A percentile compares a stretch with the other conserved stretches of the same genome.
phyloP scores from a whole-genome alignment of 1,139 yeast species.

The Yamadazyma dendronema region DNA sequence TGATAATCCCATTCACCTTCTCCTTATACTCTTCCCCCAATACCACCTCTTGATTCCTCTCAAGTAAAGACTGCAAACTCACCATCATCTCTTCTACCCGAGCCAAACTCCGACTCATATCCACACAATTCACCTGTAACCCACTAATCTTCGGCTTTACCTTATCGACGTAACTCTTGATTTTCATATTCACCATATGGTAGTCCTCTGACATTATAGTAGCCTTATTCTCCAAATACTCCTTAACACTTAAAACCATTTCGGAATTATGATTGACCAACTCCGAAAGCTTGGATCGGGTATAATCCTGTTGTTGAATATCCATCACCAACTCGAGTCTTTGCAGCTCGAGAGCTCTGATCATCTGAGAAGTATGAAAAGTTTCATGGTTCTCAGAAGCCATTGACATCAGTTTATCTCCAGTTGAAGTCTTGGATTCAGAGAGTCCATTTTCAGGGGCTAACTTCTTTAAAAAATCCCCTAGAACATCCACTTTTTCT shows the following conservation, averaged over 20 bases:
- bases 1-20: slow-evolving; percentile 18
- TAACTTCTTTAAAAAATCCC: background rate
- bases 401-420: too few relatives aligned
- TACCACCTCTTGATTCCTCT: slow-evolving; percentile 5
- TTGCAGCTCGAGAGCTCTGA: slow-evolving; percentile 28
- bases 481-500: background rate
- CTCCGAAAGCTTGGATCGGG: slow-evolving; percentile 32
- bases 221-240: slow-evolving; percentile 29
- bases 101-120: slow-evolving; percentile 13
- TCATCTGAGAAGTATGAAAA: slow-evolving; percentile 4
- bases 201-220: slow-evolving; percentile 14
- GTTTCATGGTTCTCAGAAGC: too few relatives aligned
- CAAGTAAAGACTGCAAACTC: slow-evolving; percentile 4
- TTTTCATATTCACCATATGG: slow-evolving; percentile 9
- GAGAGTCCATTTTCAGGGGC: background rate
- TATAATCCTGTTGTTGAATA: slow-evolving; percentile 43
- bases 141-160: slow-evolving; percentile 16
- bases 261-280: slow-evolving; percentile 40
- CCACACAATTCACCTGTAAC: slow-evolving; percentile 17
- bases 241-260: slow-evolving; percentile 37
- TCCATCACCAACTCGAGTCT: slow-evolving; percentile 40
- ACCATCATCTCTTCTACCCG: slow-evolving; percentile 11
- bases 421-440: too few relatives aligned
- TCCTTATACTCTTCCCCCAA: slow-evolving; percentile 6
- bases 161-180: slow-evolving; percentile 16